Evolutionary conservation across 1,284 basidiomycete species (phyloP).

Genomic region (Ganoderma lingzhi): DNA sequence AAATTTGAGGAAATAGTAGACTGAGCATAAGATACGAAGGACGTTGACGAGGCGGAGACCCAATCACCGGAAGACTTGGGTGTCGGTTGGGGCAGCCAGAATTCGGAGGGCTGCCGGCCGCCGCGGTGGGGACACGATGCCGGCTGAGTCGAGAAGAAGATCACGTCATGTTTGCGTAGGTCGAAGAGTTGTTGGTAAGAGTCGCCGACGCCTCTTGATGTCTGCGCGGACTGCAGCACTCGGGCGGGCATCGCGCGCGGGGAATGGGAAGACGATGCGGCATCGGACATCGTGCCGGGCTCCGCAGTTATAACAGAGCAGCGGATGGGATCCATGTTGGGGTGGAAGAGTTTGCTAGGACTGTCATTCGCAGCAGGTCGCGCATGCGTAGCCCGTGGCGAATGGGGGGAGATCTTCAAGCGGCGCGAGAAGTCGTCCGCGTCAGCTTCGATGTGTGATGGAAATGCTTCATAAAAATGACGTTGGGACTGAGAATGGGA

Average conservation of each 20-base stretch:
- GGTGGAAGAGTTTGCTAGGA: slow-evolving; percentile 70
- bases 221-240: slow-evolving; percentile 38
- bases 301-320: slow-evolving; percentile 63
- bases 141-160: slow-evolving; percentile 75
- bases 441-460: too few species aligned
- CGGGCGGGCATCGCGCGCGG: slow-evolving; percentile 47
- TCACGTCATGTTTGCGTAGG: slow-evolving; percentile 84
- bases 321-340: slow-evolving; percentile 69
- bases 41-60: slow-evolving; percentile 79
- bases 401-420: slow-evolving; percentile 65
- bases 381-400: slow-evolving; percentile 44
- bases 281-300: slow-evolving; percentile 66
- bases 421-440: slow-evolving; percentile 69
- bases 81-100: slow-evolving; percentile 51
- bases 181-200: slow-evolving; percentile 78
- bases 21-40: slow-evolving; percentile 69
- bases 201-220: slow-evolving; percentile 45
- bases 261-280: slow-evolving; percentile 58
- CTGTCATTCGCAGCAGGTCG: slow-evolving; percentile 45
- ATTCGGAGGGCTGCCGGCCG: slow-evolving; percentile 30
- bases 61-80: slow-evolving; percentile 59
- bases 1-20: slow-evolving; percentile 77
- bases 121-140: slow-evolving; percentile 41
- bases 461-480: too few species aligned
- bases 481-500: too few species aligned